Percentiles rank a stretch among this genome's conserved stretches.
Conservation (phyloP, 2,329 filamentous ascomycete species). For the Diaporthe velutina region DNA sequence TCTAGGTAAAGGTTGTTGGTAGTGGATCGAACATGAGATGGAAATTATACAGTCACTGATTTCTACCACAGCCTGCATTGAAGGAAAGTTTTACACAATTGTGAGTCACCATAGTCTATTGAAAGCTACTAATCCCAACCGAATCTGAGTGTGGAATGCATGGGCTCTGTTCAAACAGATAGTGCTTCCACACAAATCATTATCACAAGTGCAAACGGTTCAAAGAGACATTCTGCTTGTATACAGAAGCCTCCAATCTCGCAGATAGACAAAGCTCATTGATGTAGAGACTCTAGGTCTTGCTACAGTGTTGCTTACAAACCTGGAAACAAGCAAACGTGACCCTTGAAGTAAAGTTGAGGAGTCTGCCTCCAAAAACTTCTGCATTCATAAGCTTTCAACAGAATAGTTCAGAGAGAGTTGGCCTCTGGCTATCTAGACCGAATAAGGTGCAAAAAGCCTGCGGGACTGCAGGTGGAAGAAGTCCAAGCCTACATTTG, state of each 20-base stretch:
- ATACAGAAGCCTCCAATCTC: background rate
- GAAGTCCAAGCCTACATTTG: background rate
- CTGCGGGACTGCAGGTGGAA: background rate
- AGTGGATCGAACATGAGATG: no score
- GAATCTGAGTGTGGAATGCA: background rate
- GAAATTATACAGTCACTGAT: background rate
- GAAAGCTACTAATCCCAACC: background rate
- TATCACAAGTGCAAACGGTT: background rate
- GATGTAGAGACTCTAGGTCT: background rate
- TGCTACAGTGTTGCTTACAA: background rate
- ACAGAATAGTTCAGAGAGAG: background rate
- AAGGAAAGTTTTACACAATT: background rate
- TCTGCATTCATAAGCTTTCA: no score
- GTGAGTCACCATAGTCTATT: background rate
- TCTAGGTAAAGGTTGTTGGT: no score
- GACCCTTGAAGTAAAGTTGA: no score
- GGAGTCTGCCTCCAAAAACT: background rate
- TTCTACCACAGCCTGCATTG: background rate
- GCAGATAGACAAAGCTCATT: no score
- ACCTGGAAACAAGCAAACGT: background rate
- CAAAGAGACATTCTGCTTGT: no score
- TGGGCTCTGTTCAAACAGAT: background rate
- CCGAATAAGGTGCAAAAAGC: background rate
- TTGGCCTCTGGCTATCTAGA: background rate
- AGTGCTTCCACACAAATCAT: no score